Evolutionary conservation across 768 basidiomycete species (phyloP), one percentile per base, ranked within the genome.

Genomic region (Russula sp.): DNA sequence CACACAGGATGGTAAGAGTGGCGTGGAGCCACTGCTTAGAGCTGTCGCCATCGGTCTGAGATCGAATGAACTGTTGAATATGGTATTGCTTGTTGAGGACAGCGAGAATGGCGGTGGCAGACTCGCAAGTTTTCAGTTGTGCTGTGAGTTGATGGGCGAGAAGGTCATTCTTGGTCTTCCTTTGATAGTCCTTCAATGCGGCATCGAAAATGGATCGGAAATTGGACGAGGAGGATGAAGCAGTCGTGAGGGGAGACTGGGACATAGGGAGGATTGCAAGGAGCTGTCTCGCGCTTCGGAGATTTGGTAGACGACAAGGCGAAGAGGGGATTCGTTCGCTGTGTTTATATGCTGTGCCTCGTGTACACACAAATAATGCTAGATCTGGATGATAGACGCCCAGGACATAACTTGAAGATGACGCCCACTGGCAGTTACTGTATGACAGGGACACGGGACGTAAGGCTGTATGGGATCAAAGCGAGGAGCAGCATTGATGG

Each of bases 111-210:
- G 27, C 58, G 4, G 42, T 6, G 31, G 58, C 31, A 51, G 50
- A 52, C 10, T 27, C n/a, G 40, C 58, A 52, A 14, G 7, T 7
- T 52, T 59, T n/a, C 3, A 59, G 58, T n/a, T 52, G n/a, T 14
- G 31, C n/a, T 4, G 50, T 35, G 32, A 59, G 50, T 10, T 9
- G 39, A 52, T 59, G 50, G 8, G 39, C 7, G 13, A 42, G 8
- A 52, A 59, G 58, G 20, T 52, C 50, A 14, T 52, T 42, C 50
- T 44, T 59, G 1, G 58, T 59, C 31, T 44, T 42, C 14, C 34
- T 44, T 10, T 27, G 35, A 20, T 59, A 59, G 13, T 34, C n/a
- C 2, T 34, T 18, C 27, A 59, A 31, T 2, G 58, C 50, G 4
- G 20, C 8, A 35, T 20, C 4, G 14, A 59, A 52, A 13, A 52